Evolutionary conservation across 306 rosid genomes (phyloP).

Genomic region (Cucumis cinereus): DNA sequence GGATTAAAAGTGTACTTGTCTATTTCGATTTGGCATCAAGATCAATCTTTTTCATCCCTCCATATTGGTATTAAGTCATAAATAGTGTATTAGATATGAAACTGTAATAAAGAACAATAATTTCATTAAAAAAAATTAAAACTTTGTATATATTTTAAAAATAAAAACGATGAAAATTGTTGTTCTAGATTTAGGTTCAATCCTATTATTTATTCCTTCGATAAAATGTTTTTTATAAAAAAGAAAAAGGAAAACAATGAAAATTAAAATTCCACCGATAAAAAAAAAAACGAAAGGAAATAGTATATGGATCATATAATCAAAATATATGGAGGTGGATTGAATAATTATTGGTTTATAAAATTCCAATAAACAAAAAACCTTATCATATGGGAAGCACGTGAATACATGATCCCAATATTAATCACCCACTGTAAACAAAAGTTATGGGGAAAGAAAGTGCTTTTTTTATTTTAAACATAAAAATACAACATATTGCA

Average conservation of each 20-base stretch:
- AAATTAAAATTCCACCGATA: not conserved
- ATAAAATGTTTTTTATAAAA: no score
- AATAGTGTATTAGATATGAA: no score
- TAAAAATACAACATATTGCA: not conserved
- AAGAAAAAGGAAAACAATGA: not conserved
- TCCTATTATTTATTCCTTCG: no score
- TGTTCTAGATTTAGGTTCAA: no score
- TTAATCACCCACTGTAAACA: not conserved
- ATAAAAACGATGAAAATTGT: no score
- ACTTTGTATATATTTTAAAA: not conserved
- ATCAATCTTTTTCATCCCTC: no score
- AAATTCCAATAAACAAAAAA: not conserved
- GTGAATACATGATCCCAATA: not conserved
- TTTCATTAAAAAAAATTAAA: no score
- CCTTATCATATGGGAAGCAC: slow-evolving; percentile 5
- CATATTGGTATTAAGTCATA: no score
- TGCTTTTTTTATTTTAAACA: not conserved
- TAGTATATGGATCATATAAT: not conserved
- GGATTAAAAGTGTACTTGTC: no score
- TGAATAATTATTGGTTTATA: not conserved
- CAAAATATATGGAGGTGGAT: not conserved
- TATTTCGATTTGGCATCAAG: no score
- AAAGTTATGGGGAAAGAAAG: not conserved
- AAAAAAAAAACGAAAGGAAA: not conserved
- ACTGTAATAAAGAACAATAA: no score